A percentile compares a stretch with the other conserved stretches of the same genome.
Evolutionary conservation across 2,329 filamentous ascomycete species (phyloP).

Genomic region (Raffaelea ambrosiae): DNA sequence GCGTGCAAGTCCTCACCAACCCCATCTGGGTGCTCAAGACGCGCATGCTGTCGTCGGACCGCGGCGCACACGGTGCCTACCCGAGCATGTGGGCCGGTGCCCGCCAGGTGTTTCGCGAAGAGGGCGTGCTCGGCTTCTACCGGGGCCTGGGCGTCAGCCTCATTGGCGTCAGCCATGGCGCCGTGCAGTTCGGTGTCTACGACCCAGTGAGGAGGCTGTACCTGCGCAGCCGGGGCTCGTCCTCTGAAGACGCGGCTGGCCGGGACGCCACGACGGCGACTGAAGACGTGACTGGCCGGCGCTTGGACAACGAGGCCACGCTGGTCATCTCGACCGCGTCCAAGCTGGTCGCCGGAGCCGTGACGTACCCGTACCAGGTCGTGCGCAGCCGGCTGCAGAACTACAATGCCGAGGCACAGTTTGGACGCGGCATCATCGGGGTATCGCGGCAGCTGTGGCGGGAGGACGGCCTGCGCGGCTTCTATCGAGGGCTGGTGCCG

Average conservation of each 20-base stretch:
- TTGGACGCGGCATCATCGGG: constrained; percentile 61
- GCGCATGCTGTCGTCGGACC: constrained; percentile 84
- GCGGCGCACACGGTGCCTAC: constrained; percentile 68
- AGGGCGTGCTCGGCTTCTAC: constrained; percentile 78
- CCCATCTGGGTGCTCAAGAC: constrained; percentile 98
- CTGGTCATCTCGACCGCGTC: constrained; percentile 70
- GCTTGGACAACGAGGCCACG: constrained; percentile 56
- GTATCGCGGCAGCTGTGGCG: constrained; percentile 66
- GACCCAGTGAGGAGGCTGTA: constrained; percentile 58
- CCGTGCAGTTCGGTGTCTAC: constrained; percentile 93
- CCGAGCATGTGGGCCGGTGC: constrained; percentile 66
- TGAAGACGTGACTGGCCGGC: too few relatives aligned
- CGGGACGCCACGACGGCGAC: background rate
- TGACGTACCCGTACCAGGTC: constrained; percentile 93
- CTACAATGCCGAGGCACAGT: constrained; percentile 69
- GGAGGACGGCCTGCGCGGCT: constrained; percentile 72
- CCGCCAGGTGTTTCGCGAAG: constrained; percentile 54
- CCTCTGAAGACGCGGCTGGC: constrained; percentile 15
- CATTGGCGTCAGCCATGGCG: constrained; percentile 83
- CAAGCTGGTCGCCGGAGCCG: constrained; percentile 82
- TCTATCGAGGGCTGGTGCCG: constrained; percentile 85
- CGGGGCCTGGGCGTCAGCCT: constrained; percentile 75
- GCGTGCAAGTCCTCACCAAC: constrained; percentile 80
- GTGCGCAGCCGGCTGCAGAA: constrained; percentile 82
- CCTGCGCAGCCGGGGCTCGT: constrained; percentile 27